A percentile compares a stretch with the other conserved stretches of the same genome.
These are phyloP conservation scores for Penicillium turbatum DNA, from an alignment of 495 filamentous ascomycete species.

Conservation along the genomic window DNA sequence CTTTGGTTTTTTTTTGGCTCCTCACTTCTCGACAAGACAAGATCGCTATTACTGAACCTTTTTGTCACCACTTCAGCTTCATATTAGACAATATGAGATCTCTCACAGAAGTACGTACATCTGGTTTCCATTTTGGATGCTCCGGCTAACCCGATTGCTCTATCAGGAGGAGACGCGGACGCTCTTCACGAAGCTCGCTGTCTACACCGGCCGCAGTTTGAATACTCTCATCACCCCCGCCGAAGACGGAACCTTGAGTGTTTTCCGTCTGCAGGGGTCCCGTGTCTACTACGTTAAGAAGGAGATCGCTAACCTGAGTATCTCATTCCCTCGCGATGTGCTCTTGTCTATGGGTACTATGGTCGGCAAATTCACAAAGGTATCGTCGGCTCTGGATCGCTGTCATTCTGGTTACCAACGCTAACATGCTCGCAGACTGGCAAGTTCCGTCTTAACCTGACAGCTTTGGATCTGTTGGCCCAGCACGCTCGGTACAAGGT, in stretches of 20 bases:
- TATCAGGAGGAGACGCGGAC: conserved; percentile 4
- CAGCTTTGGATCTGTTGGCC: conserved; percentile 70
- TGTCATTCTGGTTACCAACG: background rate
- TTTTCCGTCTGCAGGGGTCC: conserved; percentile 75
- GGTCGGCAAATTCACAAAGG: conserved; percentile 49
- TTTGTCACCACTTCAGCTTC: background rate
- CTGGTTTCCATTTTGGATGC: background rate
- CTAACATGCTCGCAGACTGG: conserved; percentile 68
- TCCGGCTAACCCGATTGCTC: background rate
- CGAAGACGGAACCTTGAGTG: conserved; percentile 65
- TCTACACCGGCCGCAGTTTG: conserved; percentile 59
- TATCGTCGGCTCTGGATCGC: background rate
- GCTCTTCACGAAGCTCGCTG: conserved; percentile 72
- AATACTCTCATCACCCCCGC: conserved; percentile 36
- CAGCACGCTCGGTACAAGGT: conserved; percentile 84
- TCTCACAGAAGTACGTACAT: conserved; percentile 2
- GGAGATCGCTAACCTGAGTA: conserved; percentile 85
- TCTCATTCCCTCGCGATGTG: conserved; percentile 68
- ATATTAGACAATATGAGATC: conserved; percentile 3
- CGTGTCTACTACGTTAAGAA: conserved; percentile 88
- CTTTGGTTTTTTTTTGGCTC: conserved; percentile 1
- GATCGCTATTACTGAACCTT: background rate
- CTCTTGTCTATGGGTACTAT: conserved; percentile 84
- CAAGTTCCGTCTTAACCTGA: conserved; percentile 57
- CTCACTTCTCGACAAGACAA: background rate